These are phyloP conservation scores for Casuarina equisetifolia DNA, from an alignment of 306 rosid species.

Conservation along the genomic window DNA sequence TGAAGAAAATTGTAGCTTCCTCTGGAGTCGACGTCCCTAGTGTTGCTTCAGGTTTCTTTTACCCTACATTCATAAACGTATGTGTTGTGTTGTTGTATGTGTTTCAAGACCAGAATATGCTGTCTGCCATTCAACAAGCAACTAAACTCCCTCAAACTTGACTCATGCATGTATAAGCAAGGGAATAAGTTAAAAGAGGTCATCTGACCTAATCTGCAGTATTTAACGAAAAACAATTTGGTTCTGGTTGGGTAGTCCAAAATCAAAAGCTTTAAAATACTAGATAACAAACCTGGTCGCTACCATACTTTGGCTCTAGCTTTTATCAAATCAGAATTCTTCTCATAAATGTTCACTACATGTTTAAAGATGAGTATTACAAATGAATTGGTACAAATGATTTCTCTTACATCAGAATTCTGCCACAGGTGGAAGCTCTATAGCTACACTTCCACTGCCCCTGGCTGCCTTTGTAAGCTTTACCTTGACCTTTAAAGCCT, in stretches of 20 bases:
- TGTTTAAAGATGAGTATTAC: neutral
- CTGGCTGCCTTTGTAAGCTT: conserved; percentile 97
- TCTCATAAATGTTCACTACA: neutral
- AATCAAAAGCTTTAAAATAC: neutral
- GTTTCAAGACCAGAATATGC: too few relatives aligned
- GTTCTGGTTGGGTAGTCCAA: neutral
- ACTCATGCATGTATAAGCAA: neutral
- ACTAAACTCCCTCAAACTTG: neutral
- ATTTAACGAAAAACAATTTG: neutral
- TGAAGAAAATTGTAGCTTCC: conserved; percentile 82
- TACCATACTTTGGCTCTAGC: neutral
- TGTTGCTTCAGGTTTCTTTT: conserved; percentile 69
- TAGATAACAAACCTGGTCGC: neutral
- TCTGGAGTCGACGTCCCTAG: conserved; percentile 94
- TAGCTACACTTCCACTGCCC: conserved; percentile 95
- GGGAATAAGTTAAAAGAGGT: neutral
- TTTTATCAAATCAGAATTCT: neutral
- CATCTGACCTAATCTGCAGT: neutral
- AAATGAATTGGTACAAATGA: neutral
- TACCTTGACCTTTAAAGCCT: conserved; percentile 90
- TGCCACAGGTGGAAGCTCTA: conserved; percentile 68
- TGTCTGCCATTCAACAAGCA: neutral
- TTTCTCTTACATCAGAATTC: neutral
- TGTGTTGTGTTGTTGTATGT: neutral
- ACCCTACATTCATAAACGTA: neutral